Conservation (phyloP, 306 rosid genomes). For the Quercus ilex region DNA sequence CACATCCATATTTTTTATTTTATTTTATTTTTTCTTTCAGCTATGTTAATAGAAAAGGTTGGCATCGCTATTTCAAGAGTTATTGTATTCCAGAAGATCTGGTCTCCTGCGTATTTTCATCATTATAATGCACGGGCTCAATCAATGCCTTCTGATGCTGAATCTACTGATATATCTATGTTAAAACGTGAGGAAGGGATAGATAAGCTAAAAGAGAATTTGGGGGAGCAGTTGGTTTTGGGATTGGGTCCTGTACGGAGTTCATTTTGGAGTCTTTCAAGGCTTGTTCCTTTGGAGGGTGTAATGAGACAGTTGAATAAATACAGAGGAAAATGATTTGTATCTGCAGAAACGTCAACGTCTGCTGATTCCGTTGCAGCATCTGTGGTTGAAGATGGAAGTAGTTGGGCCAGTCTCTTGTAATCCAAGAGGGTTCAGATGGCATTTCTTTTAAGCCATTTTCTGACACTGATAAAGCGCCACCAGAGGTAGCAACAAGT, state of each 20-base stretch:
- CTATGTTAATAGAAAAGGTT: constrained; percentile 82
- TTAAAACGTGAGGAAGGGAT: constrained; percentile 47
- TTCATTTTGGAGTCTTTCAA: constrained; percentile 91
- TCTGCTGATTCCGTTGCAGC: constrained; percentile 48
- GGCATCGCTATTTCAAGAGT: constrained; percentile 94
- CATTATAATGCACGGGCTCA: constrained; percentile 83
- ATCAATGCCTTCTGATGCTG: constrained; percentile 38
- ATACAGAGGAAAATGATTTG: constrained; percentile 38
- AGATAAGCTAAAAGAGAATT: constrained; percentile 51
- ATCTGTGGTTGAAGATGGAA: constrained; percentile 68
- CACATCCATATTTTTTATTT: neutral
- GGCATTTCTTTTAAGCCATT: constrained; percentile 91
- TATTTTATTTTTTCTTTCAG: constrained; percentile 33
- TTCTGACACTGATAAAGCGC: constrained; percentile 46
- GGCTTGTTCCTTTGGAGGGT: constrained; percentile 85
- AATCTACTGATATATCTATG: constrained; percentile 31
- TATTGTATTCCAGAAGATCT: constrained; percentile 93
- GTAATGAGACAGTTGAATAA: constrained; percentile 61
- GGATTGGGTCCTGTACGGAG: constrained; percentile 93
- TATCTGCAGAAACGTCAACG: constrained; percentile 40
- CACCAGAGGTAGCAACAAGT: constrained; percentile 37
- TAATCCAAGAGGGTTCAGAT: constrained; percentile 87
- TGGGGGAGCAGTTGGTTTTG: constrained; percentile 75
- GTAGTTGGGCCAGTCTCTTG: constrained; percentile 78
- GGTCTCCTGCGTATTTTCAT: constrained; percentile 95